Percentiles rank a stretch among this genome's conserved stretches.
phyloP scores from a whole-genome alignment of 345 rosid species.

The Barbarea vulgaris region DNA sequence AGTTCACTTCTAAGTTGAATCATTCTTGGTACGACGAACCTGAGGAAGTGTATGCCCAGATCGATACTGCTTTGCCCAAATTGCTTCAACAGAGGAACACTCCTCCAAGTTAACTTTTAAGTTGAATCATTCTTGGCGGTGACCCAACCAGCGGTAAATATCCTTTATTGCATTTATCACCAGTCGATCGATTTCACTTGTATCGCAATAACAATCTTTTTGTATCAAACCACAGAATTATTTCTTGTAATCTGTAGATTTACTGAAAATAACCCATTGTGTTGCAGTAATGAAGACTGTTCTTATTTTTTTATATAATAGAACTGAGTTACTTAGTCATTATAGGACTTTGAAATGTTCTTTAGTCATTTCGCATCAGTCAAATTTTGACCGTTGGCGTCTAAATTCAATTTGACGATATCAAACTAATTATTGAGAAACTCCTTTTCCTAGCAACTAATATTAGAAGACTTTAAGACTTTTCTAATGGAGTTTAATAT shows the following conservation, averaged over 20 bases:
- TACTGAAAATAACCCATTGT: slow-evolving; percentile 7
- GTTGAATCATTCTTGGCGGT: slow-evolving; percentile 35
- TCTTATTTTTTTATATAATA: neutral
- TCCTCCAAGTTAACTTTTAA: slow-evolving; percentile 46
- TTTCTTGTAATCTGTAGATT: slow-evolving; percentile 20
- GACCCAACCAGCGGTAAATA: slow-evolving; percentile 35
- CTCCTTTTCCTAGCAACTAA: slow-evolving; percentile 1
- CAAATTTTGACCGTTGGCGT: slow-evolving; percentile 26
- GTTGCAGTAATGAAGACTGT: neutral
- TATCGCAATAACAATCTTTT: neutral
- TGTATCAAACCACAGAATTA: slow-evolving; percentile 20
- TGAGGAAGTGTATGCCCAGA: slow-evolving; percentile 38
- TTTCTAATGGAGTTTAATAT: slow-evolving; percentile 8
- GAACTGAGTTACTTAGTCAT: neutral
- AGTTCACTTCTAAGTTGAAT: slow-evolving; percentile 51
- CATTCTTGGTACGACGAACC: slow-evolving; percentile 14
- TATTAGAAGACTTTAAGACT: slow-evolving; percentile 7
- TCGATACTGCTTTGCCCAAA: slow-evolving; percentile 49
- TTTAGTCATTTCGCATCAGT: slow-evolving; percentile 18
- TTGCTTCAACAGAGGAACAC: slow-evolving; percentile 47
- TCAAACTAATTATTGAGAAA: neutral
- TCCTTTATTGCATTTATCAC: neutral
- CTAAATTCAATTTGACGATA: slow-evolving; percentile 23
- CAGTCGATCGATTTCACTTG: slow-evolving; percentile 28
- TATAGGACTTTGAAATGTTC: slow-evolving; percentile 4